These are phyloP conservation scores for Salix dunnii DNA, from an alignment of 345 rosid genomes.

Conservation along the genomic window DNA sequence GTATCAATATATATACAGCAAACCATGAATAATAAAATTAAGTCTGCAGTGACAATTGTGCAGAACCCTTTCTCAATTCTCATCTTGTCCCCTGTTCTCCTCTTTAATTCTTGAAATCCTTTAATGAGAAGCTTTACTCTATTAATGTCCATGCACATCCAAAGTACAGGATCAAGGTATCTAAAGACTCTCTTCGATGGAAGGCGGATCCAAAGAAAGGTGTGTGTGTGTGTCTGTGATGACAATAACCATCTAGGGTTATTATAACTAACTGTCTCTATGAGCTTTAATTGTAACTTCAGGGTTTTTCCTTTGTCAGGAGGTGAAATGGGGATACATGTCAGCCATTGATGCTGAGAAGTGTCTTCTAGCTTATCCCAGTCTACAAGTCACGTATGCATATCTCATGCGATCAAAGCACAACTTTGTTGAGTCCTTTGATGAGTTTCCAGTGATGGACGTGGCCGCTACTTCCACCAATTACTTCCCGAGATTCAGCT, in stretches of 20 bases:
- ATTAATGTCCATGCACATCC: neutral
- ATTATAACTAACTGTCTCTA: neutral
- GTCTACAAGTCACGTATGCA: neutral
- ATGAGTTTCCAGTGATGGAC: neutral
- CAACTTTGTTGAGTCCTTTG: neutral
- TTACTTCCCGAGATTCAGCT: neutral
- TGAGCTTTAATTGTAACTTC: neutral
- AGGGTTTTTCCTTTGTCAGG: neutral
- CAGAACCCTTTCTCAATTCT: too few relatives aligned
- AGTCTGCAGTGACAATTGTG: too few relatives aligned
- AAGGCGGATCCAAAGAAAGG: neutral
- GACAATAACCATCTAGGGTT: neutral
- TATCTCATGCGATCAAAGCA: neutral
- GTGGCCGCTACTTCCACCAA: neutral
- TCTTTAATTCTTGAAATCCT: too few relatives aligned
- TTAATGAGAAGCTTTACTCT: neutral
- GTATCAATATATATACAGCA: too few relatives aligned
- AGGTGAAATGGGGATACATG: neutral
- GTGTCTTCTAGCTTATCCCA: neutral
- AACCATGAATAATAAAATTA: too few relatives aligned
- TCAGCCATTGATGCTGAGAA: neutral
- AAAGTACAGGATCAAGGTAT: neutral
- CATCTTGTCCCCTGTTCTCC: too few relatives aligned
- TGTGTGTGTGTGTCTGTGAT: neutral
- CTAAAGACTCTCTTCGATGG: neutral